Conservation (phyloP, 306 rosid species). For the Myrica gale region DNA sequence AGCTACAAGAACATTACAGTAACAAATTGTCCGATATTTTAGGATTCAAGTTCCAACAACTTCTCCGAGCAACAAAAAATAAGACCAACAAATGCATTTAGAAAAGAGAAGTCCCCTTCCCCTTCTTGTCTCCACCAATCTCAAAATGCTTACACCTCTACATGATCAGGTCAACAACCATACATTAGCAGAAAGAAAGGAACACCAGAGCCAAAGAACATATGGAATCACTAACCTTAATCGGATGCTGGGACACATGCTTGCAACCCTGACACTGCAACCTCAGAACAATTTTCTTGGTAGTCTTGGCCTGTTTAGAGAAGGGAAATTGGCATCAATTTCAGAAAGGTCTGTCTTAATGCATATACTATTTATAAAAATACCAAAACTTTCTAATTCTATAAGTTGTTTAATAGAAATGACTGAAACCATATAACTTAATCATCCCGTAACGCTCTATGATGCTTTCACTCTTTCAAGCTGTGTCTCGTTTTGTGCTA, state of each 20-base stretch:
- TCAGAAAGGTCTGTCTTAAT: no score
- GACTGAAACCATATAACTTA: neutral
- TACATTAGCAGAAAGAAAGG: neutral
- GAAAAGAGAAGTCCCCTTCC: slow-evolving; percentile 56
- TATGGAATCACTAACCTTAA: slow-evolving; percentile 32
- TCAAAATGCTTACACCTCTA: slow-evolving; percentile 65
- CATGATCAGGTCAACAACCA: slow-evolving; percentile 19
- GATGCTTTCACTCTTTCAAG: neutral
- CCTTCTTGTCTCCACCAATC: slow-evolving; percentile 65
- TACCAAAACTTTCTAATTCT: no score
- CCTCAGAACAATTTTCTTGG: slow-evolving; percentile 60
- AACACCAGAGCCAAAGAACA: neutral
- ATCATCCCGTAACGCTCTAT: neutral
- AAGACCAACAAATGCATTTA: slow-evolving; percentile 12
- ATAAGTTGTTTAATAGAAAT: no score
- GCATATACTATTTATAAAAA: no score
- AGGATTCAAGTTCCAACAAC: neutral
- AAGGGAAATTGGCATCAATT: neutral
- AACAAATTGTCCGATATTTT: neutral
- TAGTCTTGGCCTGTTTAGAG: slow-evolving; percentile 45
- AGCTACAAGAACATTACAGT: neutral
- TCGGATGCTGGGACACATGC: slow-evolving; percentile 52
- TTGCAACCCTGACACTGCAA: slow-evolving; percentile 58
- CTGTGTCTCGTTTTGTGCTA: neutral
- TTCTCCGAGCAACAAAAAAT: neutral